These are phyloP conservation scores for Coemansia sp. DNA, from an alignment of 192 early-diverging fungal species.

Conservation along the genomic window DNA sequence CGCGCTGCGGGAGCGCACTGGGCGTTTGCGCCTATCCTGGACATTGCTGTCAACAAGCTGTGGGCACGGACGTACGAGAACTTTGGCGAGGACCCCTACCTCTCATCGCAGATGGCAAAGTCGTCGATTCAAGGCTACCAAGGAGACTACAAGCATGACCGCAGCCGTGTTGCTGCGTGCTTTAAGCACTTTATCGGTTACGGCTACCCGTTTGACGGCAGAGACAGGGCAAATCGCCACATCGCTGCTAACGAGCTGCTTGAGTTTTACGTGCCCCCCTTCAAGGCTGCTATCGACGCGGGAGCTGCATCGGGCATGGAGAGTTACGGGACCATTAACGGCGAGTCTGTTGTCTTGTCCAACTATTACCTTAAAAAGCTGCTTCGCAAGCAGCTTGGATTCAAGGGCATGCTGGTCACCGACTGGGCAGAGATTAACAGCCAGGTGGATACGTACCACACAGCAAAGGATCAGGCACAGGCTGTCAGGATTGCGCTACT, in stretches of 20 bases:
- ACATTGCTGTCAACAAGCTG: conserved; percentile 57
- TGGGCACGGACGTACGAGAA: conserved; percentile 58
- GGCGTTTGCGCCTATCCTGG: conserved; percentile 60
- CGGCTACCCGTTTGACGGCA: conserved; percentile 54
- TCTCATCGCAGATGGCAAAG: conserved; percentile 52
- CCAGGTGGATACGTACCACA: conserved; percentile 45
- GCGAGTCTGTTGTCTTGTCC: conserved; percentile 56
- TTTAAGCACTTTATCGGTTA: conserved; percentile 70
- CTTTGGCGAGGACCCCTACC: conserved; percentile 61
- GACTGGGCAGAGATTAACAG: conserved; percentile 56
- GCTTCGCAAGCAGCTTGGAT: conserved; percentile 53
- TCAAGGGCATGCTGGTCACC: conserved; percentile 55
- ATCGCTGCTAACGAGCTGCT: conserved; percentile 54
- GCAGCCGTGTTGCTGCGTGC: conserved; percentile 59
- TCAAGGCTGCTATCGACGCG: conserved; percentile 57
- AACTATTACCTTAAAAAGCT: conserved; percentile 53
- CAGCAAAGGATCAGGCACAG: conserved; percentile 30
- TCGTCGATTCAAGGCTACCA: conserved; percentile 59
- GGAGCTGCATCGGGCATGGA: conserved; percentile 63
- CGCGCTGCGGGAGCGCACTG: conserved; percentile 62
- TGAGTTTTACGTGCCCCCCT: conserved; percentile 62
- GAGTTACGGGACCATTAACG: conserved; percentile 59
- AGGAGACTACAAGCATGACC: conserved; percentile 62
- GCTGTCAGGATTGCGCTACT: conserved; percentile 33
- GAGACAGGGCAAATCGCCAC: conserved; percentile 36